Base-by-base conservation (phyloP, 139 green algal genomes). In the Coelastrella sp. region DNA sequence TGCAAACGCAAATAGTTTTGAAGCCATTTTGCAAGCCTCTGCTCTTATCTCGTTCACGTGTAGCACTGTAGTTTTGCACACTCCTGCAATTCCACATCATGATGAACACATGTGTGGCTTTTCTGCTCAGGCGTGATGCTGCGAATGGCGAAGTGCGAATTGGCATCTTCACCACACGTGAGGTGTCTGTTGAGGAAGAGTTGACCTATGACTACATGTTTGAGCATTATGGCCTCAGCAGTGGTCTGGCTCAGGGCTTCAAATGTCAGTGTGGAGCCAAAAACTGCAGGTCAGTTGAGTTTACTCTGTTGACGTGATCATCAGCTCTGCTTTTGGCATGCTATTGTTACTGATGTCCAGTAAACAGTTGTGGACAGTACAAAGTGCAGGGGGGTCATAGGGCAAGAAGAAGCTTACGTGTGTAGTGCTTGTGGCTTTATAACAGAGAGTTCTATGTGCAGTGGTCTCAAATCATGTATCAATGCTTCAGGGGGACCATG, bases 141-240 rank as follows among this genome's bases (percentile, higher is more conserved):
- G 57, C 68, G 15, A 84, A 63, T 17, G 82, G 83, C 57, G 83
- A 74, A 30, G 43, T 87, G 35, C 90, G 93, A 77, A 93, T 98
- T 19, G 92, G 89, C 81, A 97, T 98, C 80, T 98, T 95, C 86
- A 90, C 94, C 1, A 93, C 89, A 74, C 89, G 90, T 13, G 71
- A 89, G 66, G 95, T 98, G 34, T 11, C 40, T 0, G 48, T 66
- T 2, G 90, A 89, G 11, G 93, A 98, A 81, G 95, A 98, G 93
- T 91, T 98, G 19, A 93, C 88, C 0, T 98, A 98, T 71, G 93
- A 98, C 89, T 98, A 98, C 89, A 95, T 95, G 79, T 96, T 96
- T 77, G 81, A 92, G 77, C 88, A 94, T 53, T 92, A 93, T 40
- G 90, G 92, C 35, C 41, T 82, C 27, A 85, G 78, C 35, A 64